Percentiles rank a stretch among this genome's conserved stretches.
These are phyloP conservation scores for Cryoendolithus antarcticus DNA, from an alignment of 2,329 filamentous ascomycete species.

Conservation along the genomic window DNA sequence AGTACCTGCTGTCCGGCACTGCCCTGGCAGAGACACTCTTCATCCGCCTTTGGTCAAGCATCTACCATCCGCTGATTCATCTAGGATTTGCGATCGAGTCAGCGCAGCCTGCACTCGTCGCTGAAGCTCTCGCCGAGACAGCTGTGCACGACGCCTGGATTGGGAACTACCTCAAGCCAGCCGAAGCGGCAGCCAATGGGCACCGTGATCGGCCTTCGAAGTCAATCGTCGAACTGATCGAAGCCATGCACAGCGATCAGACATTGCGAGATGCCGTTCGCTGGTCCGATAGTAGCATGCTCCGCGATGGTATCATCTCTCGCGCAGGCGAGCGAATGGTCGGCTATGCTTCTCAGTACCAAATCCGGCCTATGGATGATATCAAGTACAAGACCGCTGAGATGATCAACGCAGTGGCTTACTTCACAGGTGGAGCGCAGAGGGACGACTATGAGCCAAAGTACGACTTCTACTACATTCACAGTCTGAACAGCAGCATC, in stretches of 20 bases:
- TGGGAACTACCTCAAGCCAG: conserved; percentile 39
- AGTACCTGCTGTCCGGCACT: conserved; percentile 58
- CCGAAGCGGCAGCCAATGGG: conserved; percentile 36
- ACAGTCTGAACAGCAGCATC: conserved; percentile 65
- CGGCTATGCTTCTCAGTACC: conserved; percentile 44
- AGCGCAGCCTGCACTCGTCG: conserved; percentile 66
- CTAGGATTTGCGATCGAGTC: conserved; percentile 78
- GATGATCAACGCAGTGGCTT: conserved; percentile 57
- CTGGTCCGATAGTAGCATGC: conserved; percentile 38
- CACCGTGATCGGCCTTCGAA: conserved; percentile 14
- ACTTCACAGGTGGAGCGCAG: conserved; percentile 50
- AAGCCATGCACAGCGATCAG: conserved; percentile 44
- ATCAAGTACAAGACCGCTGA: conserved; percentile 47
- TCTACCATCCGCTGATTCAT: conserved; percentile 73
- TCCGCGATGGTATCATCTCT: conserved; percentile 57
- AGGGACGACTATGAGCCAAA: conserved; percentile 53
- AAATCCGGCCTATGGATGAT: conserved; percentile 35
- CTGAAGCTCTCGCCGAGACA: conserved; percentile 66
- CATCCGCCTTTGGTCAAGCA: conserved; percentile 53
- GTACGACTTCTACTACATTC: conserved; percentile 76
- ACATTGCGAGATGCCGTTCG: conserved; percentile 42
- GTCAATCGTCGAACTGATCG: conserved; percentile 47
- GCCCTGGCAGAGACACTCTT: conserved; percentile 57
- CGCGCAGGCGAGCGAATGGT: conserved; percentile 51
- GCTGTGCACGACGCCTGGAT: conserved; percentile 53